These are phyloP conservation scores for Sordaria brevicollis DNA, from an alignment of 495 filamentous ascomycete genomes.

Conservation along the genomic window DNA sequence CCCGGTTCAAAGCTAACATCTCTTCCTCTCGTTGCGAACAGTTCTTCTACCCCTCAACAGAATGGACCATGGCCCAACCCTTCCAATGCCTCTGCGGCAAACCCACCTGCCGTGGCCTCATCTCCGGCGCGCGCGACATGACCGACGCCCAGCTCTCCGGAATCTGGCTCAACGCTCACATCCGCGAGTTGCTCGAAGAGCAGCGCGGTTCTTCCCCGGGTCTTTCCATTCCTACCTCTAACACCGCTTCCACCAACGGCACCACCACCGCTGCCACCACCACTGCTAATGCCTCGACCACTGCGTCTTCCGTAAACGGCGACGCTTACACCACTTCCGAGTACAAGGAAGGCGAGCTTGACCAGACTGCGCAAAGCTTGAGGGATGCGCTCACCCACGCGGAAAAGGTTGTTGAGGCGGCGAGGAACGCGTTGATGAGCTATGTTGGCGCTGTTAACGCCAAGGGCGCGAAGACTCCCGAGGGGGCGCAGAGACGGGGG, in stretches of 20 bases:
- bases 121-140: conserved; percentile 48
- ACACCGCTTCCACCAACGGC: conserved; percentile 2
- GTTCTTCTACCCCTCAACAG: conserved; percentile 71
- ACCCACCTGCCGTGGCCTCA: conserved; percentile 37
- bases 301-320: conserved; percentile 2
- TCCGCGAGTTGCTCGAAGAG: conserved; percentile 39
- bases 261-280: background rate
- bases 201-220: background rate
- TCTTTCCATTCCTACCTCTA: conserved; percentile 1
- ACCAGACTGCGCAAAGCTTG: conserved; percentile 21
- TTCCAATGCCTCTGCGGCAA: conserved; percentile 57
- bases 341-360: background rate
- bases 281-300: background rate
- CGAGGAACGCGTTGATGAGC: conserved; percentile 20
- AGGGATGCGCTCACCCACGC: conserved; percentile 26
- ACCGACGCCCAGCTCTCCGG: conserved; percentile 30
- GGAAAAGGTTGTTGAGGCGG: conserved; percentile 28
- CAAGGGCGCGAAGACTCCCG: background rate
- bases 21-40: background rate
- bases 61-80: conserved; percentile 66
- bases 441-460: conserved; percentile 12
- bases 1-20: no score
- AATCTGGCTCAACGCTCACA: conserved; percentile 45
- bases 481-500: conserved; percentile 24
- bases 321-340: background rate